A percentile compares a stretch with the other conserved stretches of the same genome.
phyloP scores from a whole-genome alignment of 2,329 filamentous ascomycete species.

The Ceratocystis ficicola region DNA sequence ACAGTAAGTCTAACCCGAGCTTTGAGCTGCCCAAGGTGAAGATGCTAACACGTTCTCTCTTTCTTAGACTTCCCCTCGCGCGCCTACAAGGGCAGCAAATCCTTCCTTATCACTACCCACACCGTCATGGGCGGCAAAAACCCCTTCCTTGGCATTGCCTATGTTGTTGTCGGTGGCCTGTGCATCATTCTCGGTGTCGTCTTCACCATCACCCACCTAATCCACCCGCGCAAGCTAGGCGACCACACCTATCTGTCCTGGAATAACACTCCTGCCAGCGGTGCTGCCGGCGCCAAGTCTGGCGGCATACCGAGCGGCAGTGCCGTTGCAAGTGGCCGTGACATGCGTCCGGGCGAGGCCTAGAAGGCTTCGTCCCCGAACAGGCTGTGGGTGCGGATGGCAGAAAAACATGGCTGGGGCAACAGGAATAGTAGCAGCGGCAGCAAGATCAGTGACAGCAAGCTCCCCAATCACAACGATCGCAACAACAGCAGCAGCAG shows the following conservation, averaged over 20 bases:
- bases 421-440: not conserved
- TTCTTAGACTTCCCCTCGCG: conserved; percentile 63
- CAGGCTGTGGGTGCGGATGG: conserved; percentile 24
- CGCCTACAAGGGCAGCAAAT: conserved; percentile 75
- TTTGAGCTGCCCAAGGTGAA: not conserved
- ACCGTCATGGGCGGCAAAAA: conserved; percentile 94
- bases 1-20: conserved; percentile 48
- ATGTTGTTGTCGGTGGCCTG: conserved; percentile 83
- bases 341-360: conserved; percentile 37
- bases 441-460: not conserved
- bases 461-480: too few species aligned
- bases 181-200: conserved; percentile 79
- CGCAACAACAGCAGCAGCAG: not conserved
- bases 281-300: conserved; percentile 30
- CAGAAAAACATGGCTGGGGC: not conserved
- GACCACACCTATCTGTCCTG: conserved; percentile 96
- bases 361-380: conserved; percentile 29
- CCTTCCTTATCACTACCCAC: conserved; percentile 74
- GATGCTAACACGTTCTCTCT: not conserved
- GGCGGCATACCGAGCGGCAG: conserved; percentile 25
- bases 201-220: conserved; percentile 81
- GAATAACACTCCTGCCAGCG: conserved; percentile 53
- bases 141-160: conserved; percentile 90
- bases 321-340: conserved; percentile 44
- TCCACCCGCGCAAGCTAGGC: conserved; percentile 91